Base-by-base conservation (phyloP, 305 asterid genomes). In the Fraxinus latifolia region DNA sequence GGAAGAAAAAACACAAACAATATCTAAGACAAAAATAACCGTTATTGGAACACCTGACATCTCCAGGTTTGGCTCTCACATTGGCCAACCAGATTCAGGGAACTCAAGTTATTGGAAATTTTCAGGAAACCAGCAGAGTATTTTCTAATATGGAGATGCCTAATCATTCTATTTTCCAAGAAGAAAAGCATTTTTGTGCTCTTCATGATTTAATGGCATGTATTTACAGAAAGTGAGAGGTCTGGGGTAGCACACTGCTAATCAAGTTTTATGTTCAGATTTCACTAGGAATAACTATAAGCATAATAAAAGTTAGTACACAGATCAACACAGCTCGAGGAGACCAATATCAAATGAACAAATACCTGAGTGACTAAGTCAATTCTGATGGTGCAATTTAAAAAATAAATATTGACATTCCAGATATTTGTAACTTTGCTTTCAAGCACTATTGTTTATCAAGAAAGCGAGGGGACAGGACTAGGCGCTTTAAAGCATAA, bases 1-100 rank as follows among this genome's bases (percentile, higher is more conserved):
- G 84, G 83, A 79, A 82, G 39, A 25, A 44, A 76, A 85, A 29
- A 76, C 8, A 58, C 60, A 78, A 79, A 80, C 65, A 62, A 80
- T 77, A 67, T 71, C 55, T 74, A 68, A 76, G 68, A 68, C 33
- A 32, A 77, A 62, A 17, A 77, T 50, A 70, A 25, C 80, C 29
- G 36, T 71, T 78, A 31, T 17, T 17, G 12, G 9, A 17, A 31
- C 39, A 68, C 74, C 39, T 12, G 55, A 44, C 33, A 68, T 29
- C 33, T 68, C 74, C 21, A 12, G 36, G 74, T 11, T 67, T 15
- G 74, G 74, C 37, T 23, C 34, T 65, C 73, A 65, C 33, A 23
- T 65, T 4, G 70, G 31, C 31, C 70, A 60, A 60, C 14, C 29
- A 60, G 70, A 60, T 60, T 9, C 15, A 21, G 70, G 70, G 70